Conservation (phyloP, 306 rosid species). For the Gillenia trifoliata region DNA sequence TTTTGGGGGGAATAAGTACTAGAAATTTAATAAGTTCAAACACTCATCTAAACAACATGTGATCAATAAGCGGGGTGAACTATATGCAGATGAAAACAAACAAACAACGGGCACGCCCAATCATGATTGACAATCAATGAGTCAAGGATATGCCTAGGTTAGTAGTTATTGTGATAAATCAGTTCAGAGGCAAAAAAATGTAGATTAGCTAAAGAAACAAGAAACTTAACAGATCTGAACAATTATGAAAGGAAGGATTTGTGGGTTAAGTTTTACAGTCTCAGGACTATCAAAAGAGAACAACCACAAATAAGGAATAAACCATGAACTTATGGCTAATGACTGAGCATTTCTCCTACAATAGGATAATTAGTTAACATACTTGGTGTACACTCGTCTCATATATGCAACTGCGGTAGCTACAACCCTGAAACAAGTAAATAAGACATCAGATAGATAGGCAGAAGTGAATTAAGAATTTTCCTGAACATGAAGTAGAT, state of each 20-base stretch:
- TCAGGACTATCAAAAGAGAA: neutral
- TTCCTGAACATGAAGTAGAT: neutral
- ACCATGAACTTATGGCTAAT: slow-evolving; percentile 8
- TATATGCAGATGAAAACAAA: neutral
- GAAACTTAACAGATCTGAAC: neutral
- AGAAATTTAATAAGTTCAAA: neutral
- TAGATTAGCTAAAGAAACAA: neutral
- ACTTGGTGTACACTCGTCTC: slow-evolving; percentile 97
- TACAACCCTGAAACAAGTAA: slow-evolving; percentile 67
- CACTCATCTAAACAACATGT: neutral
- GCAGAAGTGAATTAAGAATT: neutral
- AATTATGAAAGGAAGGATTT: neutral
- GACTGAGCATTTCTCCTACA: neutral
- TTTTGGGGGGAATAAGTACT: neutral
- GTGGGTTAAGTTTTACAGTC: neutral
- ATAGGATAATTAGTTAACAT: slow-evolving; percentile 11
- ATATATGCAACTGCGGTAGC: slow-evolving; percentile 93
- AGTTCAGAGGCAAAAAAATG: neutral
- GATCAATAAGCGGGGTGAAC: neutral
- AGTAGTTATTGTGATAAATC: neutral
- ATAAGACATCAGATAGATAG: slow-evolving; percentile 10
- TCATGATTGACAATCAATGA: neutral
- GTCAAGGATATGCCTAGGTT: neutral
- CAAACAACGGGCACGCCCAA: neutral
- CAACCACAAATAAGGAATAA: neutral